A percentile compares a stretch with the other conserved stretches of the same genome.
Conservation (phyloP, 2,329 filamentous ascomycete species). For the Orbilia blumenaviensis region DNA sequence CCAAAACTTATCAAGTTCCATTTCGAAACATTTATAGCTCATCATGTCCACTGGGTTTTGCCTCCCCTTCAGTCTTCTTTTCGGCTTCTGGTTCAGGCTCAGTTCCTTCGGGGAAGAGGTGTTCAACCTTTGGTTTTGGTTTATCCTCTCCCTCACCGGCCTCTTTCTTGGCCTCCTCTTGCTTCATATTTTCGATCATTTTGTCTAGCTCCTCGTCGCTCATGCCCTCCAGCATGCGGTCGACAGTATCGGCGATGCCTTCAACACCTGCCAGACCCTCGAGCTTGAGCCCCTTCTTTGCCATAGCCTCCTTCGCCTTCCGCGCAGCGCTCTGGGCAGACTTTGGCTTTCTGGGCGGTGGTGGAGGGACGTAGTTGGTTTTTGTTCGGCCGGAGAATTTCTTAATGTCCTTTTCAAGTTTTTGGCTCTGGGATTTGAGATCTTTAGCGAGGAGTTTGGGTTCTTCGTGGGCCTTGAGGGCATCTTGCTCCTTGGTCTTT, state of each 20-base stretch:
- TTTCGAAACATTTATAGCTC: constrained; percentile 56
- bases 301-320: not conserved
- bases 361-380: constrained; percentile 32
- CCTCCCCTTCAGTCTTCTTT: constrained; percentile 25
- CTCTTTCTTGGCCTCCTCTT: constrained; percentile 30
- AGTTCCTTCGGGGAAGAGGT: not conserved
- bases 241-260: constrained; percentile 80
- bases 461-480: constrained; percentile 75
- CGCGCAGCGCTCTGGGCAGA: not conserved
- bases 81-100: not conserved
- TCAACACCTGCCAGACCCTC: constrained; percentile 71
- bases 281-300: constrained; percentile 54
- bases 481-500: constrained; percentile 75
- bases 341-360: constrained; percentile 23
- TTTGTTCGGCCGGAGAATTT: constrained; percentile 39
- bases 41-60: constrained; percentile 51
- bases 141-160: constrained; percentile 31
- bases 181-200: constrained; percentile 30
- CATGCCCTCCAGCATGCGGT: constrained; percentile 77
- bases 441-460: constrained; percentile 79
- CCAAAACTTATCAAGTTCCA: not conserved
- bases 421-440: constrained; percentile 67
- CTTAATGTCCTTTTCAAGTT: constrained; percentile 32
- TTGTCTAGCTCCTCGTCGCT: constrained; percentile 39
- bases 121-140: constrained; percentile 6